Evolutionary conservation across 2,329 filamentous ascomycete species (phyloP).

Genomic region (Aspergillus ruber): DNA sequence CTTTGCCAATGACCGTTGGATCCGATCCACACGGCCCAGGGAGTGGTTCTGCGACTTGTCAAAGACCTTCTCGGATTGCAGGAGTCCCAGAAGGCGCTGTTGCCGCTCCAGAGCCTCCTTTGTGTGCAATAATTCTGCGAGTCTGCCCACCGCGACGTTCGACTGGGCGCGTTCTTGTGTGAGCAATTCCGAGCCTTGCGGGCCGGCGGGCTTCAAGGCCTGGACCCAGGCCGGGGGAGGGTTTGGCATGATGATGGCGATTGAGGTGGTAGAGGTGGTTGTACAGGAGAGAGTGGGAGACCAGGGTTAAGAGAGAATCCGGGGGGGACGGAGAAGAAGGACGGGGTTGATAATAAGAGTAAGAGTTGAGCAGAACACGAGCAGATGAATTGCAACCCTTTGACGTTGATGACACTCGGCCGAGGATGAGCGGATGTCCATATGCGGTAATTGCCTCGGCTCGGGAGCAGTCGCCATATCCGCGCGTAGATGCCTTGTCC

Average conservation of each 20-base stretch:
- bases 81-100: constrained; percentile 55
- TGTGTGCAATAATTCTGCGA: constrained; percentile 64
- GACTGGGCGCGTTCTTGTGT: constrained; percentile 62
- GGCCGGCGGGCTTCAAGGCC: constrained; percentile 58
- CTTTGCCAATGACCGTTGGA: constrained; percentile 62
- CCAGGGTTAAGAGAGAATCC: background rate
- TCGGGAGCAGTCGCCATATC: background rate
- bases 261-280: background rate
- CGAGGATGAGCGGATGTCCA: constrained; percentile 16
- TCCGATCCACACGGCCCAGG: constrained; percentile 60
- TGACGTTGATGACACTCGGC: constrained; percentile 8
- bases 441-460: constrained; percentile 20
- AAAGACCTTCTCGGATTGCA: constrained; percentile 63
- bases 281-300: background rate
- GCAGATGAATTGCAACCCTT: constrained; percentile 1
- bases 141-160: constrained; percentile 59
- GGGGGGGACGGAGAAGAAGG: too few relatives aligned
- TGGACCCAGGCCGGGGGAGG: constrained; percentile 59
- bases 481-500: too few relatives aligned
- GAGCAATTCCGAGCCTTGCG: constrained; percentile 64
- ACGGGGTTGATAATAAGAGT: background rate
- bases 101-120: constrained; percentile 58
- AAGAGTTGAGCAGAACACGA: constrained; percentile 8
- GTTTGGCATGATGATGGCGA: constrained; percentile 25
- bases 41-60: constrained; percentile 76